These are phyloP conservation scores for Grifola frondosa DNA, from an alignment of 1,284 basidiomycete genomes.

Conservation along the genomic window DNA sequence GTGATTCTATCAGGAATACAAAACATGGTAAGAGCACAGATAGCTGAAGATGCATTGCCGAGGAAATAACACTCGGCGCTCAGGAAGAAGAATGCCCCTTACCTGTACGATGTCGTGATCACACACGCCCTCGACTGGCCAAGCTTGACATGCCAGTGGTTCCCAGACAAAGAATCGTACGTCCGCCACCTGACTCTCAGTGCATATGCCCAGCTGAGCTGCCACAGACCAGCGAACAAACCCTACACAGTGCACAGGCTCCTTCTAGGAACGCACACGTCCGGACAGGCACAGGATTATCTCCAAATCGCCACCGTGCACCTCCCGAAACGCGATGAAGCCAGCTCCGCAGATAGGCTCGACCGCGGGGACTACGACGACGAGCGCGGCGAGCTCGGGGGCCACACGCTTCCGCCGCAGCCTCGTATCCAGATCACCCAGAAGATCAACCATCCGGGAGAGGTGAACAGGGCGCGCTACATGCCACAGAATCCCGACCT, in stretches of 20 bases:
- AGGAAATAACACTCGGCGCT: slow-evolving; percentile 7
- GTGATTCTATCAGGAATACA: slow-evolving; percentile 64
- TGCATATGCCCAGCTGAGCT: slow-evolving; percentile 1
- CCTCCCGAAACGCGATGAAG: slow-evolving; percentile 77
- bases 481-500: slow-evolving; percentile 99
- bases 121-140: slow-evolving; percentile 99
- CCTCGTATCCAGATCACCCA: slow-evolving; percentile 91
- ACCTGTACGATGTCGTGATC: slow-evolving; percentile 96
- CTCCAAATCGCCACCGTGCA: slow-evolving; percentile 95
- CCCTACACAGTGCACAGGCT: slow-evolving; percentile 92
- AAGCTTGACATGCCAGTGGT: slow-evolving; percentile 97
- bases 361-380: slow-evolving; percentile 87
- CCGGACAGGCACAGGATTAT: slow-evolving; percentile 92
- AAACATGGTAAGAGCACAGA: slow-evolving; percentile 61
- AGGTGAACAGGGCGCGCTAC: slow-evolving; percentile 96
- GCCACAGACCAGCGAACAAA: slow-evolving; percentile 75
- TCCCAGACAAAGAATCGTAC: slow-evolving; percentile 93
- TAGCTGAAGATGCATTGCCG: slow-evolving; percentile 7
- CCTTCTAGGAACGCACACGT: slow-evolving; percentile 97
- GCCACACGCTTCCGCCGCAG: slow-evolving; percentile 73
- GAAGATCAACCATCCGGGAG: slow-evolving; percentile 93
- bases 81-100: slow-evolving; percentile 97
- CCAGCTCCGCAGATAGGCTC: slow-evolving; percentile 67
- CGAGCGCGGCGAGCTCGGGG: slow-evolving; percentile 89
- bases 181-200: slow-evolving; percentile 31